Evolutionary conservation across 2,329 filamentous ascomycete genomes (phyloP).

Genomic region (Nectriaceae sp.): DNA sequence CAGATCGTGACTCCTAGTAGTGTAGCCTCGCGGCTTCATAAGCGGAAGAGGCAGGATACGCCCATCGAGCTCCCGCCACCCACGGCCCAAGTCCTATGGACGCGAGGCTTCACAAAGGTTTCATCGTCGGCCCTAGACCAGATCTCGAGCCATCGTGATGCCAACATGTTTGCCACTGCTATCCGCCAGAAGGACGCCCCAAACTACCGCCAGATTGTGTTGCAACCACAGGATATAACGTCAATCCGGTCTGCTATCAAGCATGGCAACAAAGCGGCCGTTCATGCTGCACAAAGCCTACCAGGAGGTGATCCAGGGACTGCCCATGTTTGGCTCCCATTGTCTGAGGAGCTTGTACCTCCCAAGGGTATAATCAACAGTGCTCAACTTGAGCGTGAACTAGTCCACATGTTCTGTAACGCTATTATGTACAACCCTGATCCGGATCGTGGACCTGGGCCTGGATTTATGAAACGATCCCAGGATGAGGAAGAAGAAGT

Average conservation of each 20-base stretch:
- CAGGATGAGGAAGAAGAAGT: slow-evolving; percentile 47
- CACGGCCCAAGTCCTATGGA: slow-evolving; percentile 71
- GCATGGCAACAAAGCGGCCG: slow-evolving; percentile 68
- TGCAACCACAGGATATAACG: slow-evolving; percentile 76
- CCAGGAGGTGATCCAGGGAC: slow-evolving; percentile 60
- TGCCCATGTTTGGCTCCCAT: slow-evolving; percentile 63
- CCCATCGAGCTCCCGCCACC: slow-evolving; percentile 52
- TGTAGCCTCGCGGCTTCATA: slow-evolving; percentile 43
- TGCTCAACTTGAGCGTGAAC: slow-evolving; percentile 86
- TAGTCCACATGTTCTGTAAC: slow-evolving; percentile 97
- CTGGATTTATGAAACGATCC: slow-evolving; percentile 55
- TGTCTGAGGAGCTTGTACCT: slow-evolving; percentile 76
- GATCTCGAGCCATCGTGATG: slow-evolving; percentile 74
- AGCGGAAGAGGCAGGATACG: slow-evolving; percentile 60
- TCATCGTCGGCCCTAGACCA: slow-evolving; percentile 74
- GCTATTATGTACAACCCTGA: slow-evolving; percentile 98
- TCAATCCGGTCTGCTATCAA: slow-evolving; percentile 75
- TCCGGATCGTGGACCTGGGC: slow-evolving; percentile 68
- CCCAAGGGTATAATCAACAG: slow-evolving; percentile 92
- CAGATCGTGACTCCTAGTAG: slow-evolving; percentile 39
- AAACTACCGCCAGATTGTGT: slow-evolving; percentile 72
- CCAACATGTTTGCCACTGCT: slow-evolving; percentile 77
- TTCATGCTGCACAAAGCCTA: slow-evolving; percentile 61
- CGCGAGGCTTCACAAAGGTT: slow-evolving; percentile 73
- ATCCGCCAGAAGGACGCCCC: slow-evolving; percentile 75